Base-by-base conservation (phyloP, 768 basidiomycete species). In the Sarcomyxa edulis region DNA sequence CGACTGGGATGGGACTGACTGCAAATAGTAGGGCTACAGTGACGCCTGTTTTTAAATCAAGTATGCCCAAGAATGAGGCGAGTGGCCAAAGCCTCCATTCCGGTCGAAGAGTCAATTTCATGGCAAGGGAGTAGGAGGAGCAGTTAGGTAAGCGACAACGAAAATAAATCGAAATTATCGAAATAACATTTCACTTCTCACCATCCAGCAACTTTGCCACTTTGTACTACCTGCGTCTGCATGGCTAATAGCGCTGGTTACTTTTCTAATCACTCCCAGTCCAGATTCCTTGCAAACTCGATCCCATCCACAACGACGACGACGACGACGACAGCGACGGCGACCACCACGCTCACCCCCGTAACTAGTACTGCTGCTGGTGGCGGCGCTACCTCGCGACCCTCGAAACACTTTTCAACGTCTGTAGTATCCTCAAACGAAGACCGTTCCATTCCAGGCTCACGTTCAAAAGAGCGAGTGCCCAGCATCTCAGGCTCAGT, bases 1-100 rank as follows among this genome's bases (percentile, higher is more conserved):
- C 29, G 23, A 25, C 14, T 11, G 20, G 29, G 37, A 44, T 22
- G 14, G 12, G 20, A 72, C 87, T 47, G 47, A 96, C 88, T 9
- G 87, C 89, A 51, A 99, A 97, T 33, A 95, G 74, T 16, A 96
- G 71, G 43, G 86, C 82, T 40, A 98, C 72, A 32, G 76, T 85
- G 43, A 90, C 92, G 34, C 92, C 95, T 1, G 89, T 89, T 66
- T 97, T 98, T 60, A 98, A 76, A 68, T 98, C 94, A 47, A 95
- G 73, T 34, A 91, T 57, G 37, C 88, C 88, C 32, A 91, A 68
- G 61, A 94, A 94, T 2, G 89, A 89, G 38, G 76, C 66, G 37
- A 92, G 65, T 23, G 89, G 86, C 76, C 84, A 79, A 45, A 86
- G 75, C 58, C 85, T 72, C 78, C 84, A 88, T 78, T 86, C 76